Percentiles rank a stretch among this genome's conserved stretches.
phyloP scores from a whole-genome alignment of 1,284 basidiomycete species.

The Tranzscheliella williamsii region DNA sequence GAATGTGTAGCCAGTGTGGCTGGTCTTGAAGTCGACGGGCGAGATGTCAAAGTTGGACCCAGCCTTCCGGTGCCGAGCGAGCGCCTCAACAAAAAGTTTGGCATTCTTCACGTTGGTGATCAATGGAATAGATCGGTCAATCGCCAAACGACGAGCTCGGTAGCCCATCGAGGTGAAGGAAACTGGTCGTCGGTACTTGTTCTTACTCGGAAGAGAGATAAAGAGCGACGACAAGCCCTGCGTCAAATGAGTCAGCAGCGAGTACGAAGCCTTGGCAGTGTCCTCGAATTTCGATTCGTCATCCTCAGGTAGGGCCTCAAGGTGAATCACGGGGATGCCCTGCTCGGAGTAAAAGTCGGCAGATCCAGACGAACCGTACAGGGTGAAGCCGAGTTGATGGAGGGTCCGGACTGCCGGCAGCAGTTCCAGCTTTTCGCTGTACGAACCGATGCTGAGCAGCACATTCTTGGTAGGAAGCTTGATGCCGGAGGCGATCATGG shows the following conservation, averaged over 20 bases:
- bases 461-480: constrained; percentile 93
- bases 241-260: constrained; percentile 57
- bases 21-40: constrained; percentile 87
- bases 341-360: constrained; percentile 65
- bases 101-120: constrained; percentile 99
- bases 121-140: constrained; percentile 94
- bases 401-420: constrained; percentile 94
- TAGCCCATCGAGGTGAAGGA: constrained; percentile 98
- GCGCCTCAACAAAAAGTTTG: constrained; percentile 92
- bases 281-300: constrained; percentile 55
- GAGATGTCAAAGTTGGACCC: constrained; percentile 79
- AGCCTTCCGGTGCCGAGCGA: constrained; percentile 72
- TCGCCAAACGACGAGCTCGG: constrained; percentile 95
- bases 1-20: constrained; percentile 84
- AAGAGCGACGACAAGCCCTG: constrained; percentile 70
- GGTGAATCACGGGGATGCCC: constrained; percentile 58
- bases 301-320: constrained; percentile 59
- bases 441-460: constrained; percentile 89
- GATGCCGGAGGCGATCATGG: constrained; percentile 93
- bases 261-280: constrained; percentile 55
- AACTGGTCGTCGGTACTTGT: constrained; percentile 93
- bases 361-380: constrained; percentile 95
- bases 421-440: constrained; percentile 96
- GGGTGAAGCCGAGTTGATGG: constrained; percentile 89
- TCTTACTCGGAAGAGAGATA: constrained; percentile 98